Evolutionary conservation across 2,329 filamentous ascomycete genomes (phyloP).

Genomic region (Cladosporium colombiae): DNA sequence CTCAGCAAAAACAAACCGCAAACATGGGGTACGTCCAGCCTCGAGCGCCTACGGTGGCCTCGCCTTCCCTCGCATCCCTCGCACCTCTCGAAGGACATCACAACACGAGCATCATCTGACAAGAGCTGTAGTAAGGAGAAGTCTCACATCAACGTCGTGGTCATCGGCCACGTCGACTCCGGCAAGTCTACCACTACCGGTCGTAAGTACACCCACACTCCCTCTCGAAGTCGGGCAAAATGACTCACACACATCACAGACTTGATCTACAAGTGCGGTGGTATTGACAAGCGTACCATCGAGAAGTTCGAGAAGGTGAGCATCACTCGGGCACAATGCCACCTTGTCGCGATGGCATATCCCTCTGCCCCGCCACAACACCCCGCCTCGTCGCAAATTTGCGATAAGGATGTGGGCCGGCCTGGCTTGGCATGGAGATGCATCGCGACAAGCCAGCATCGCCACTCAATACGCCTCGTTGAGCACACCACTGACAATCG

Average conservation of each 20-base stretch:
- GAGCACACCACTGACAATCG: constrained; percentile 36
- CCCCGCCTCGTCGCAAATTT: constrained; percentile 17
- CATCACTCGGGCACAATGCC: constrained; percentile 3
- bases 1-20: constrained; percentile 41
- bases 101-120: constrained; percentile 37
- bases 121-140: constrained; percentile 76
- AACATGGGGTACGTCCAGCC: constrained; percentile 61
- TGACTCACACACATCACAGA: constrained; percentile 65
- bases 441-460: not conserved
- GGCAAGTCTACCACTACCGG: constrained; percentile 97
- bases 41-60: constrained; percentile 24
- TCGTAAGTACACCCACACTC: constrained; percentile 55
- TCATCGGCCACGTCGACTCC: constrained; percentile 99
- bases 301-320: constrained; percentile 99
- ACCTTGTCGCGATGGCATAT: constrained; percentile 17
- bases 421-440: constrained; percentile 6
- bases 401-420: constrained; percentile 12
- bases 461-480: not conserved
- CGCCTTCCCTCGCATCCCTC: constrained; percentile 1
- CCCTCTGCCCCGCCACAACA: constrained; percentile 15
- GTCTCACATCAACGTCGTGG: constrained; percentile 92
- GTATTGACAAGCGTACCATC: constrained; percentile 99
- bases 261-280: constrained; percentile 99
- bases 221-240: constrained; percentile 34
- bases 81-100: too few relatives aligned